Evolutionary conservation across 768 basidiomycete species (phyloP).

Genomic region (Psilocybe azurescens): DNA sequence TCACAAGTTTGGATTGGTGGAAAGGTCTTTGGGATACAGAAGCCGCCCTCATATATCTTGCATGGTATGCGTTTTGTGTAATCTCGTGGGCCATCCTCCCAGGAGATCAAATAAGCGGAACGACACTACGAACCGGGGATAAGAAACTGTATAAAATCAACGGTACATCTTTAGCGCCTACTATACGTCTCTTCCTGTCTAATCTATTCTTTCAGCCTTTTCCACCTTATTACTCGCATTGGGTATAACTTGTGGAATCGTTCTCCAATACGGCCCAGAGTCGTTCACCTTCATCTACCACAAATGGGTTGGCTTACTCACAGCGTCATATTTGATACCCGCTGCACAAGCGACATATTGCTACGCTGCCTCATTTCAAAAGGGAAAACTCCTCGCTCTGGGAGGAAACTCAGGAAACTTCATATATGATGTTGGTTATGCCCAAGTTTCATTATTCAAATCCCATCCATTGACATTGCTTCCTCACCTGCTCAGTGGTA

Average conservation of each 20-base stretch:
- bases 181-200: background rate
- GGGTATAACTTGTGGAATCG: slow-evolving; percentile 70
- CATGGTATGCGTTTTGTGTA: slow-evolving; percentile 89
- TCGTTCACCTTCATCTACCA: slow-evolving; percentile 91
- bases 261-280: slow-evolving; percentile 76
- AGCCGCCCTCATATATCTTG: slow-evolving; percentile 77
- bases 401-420: slow-evolving; percentile 91
- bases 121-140: slow-evolving; percentile 72
- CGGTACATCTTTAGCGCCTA: slow-evolving; percentile 51
- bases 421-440: slow-evolving; percentile 78
- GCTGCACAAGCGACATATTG: slow-evolving; percentile 73
- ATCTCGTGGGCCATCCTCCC: slow-evolving; percentile 82
- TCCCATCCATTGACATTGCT: background rate
- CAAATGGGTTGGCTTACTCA: slow-evolving; percentile 88
- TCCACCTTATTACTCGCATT: slow-evolving; percentile 84
- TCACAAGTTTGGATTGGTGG: slow-evolving; percentile 68
- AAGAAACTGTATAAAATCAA: slow-evolving; percentile 93
- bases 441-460: background rate
- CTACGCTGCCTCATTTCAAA: slow-evolving; percentile 73
- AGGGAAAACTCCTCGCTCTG: slow-evolving; percentile 77
- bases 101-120: slow-evolving; percentile 74
- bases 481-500: slow-evolving; percentile 62
- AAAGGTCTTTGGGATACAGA: slow-evolving; percentile 83
- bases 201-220: slow-evolving; percentile 62
- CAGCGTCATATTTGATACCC: slow-evolving; percentile 83